Evolutionary conservation across 331 rosid species (phyloP), one percentile per base, ranked within the genome.

Genomic region (Arachis monticola): DNA sequence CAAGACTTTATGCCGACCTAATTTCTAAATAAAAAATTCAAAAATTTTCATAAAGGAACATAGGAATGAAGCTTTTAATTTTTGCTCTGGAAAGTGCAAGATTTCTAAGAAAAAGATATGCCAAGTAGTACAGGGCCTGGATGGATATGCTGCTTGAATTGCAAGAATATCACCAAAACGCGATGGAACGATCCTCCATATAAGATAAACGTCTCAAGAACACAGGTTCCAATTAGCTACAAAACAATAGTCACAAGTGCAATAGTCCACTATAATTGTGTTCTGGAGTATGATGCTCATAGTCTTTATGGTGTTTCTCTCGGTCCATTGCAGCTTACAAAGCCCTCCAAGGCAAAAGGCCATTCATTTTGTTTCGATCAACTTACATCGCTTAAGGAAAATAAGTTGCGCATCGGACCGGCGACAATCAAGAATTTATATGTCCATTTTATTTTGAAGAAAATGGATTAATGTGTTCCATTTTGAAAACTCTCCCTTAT

Each of bases 331-430:
- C 98, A 48, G 89, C 98, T 58, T 92, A 89, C 85, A 85, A 91
- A 67, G 98, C 83, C 38, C 97, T 93, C 50, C 89, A 78, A 61
- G 93, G 87, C 11, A 93, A 89, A 77, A 66, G 97, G 31, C 96
- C 98, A 3, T 17, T 17, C 22, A 17, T 17, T 17, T 17, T 17
- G 22, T 17, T 17, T 17, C 22, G 22, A 17, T 17, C 97, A 14
- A 89, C 98, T 13, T 93, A 73, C 58, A 97, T 93, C 1, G 98
- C 97, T 71, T 89, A 96, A 0, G 97, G 97, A 7, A 87, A 85
- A 82, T 93, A 93, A 48, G 87, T 86, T 57, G 98, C 98, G 44
- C 98, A 93, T 82, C 91, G 98, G 98, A 93, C 98, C 0, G 98
- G 98, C 10, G 98, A 91, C 79, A 93, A 93, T 58, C 77, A 87